Evolutionary conservation across 2,329 filamentous ascomycete species (phyloP).

Genomic region (Thielaviopsis euricoi): DNA sequence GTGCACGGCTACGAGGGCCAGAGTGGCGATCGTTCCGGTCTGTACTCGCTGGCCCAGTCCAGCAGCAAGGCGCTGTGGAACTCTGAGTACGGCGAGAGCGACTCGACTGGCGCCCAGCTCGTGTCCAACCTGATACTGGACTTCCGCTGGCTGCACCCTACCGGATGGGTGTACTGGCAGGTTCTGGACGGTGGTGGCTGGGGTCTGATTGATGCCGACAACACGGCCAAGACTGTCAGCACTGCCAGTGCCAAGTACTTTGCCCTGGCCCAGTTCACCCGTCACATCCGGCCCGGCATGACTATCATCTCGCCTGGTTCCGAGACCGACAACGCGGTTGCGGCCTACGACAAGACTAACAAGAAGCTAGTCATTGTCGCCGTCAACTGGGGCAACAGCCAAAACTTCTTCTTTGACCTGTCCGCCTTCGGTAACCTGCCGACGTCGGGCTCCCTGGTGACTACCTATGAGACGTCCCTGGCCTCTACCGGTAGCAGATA

Average conservation of each 20-base stretch:
- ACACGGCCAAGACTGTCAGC: slow-evolving; percentile 19
- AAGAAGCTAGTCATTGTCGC: slow-evolving; percentile 23
- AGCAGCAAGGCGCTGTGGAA: slow-evolving; percentile 23
- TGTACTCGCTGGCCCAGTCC: slow-evolving; percentile 18
- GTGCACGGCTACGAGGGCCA: slow-evolving; percentile 27
- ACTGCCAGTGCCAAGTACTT: slow-evolving; percentile 23
- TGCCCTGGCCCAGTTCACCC: slow-evolving; percentile 25
- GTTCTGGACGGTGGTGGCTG: slow-evolving; percentile 24
- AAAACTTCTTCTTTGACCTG: slow-evolving; percentile 24
- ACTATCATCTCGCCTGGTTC: slow-evolving; percentile 19
- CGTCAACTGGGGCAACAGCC: slow-evolving; percentile 22
- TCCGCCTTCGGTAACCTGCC: slow-evolving; percentile 19
- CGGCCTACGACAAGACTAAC: slow-evolving; percentile 21
- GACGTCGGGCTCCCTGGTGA: slow-evolving; percentile 18
- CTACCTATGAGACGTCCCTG: slow-evolving; percentile 21
- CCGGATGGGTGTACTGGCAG: slow-evolving; percentile 30
- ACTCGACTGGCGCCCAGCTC: slow-evolving; percentile 21
- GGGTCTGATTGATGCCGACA: slow-evolving; percentile 25
- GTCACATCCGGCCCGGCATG: slow-evolving; percentile 26
- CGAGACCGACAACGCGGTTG: slow-evolving; percentile 21
- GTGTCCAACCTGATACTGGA: slow-evolving; percentile 20
- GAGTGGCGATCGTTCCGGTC: slow-evolving; percentile 19
- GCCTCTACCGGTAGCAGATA: slow-evolving; percentile 22
- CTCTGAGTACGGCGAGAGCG: slow-evolving; percentile 22
- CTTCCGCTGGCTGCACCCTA: slow-evolving; percentile 24